Evolutionary conservation across 306 rosid genomes (phyloP), one percentile per base, ranked within the genome.

Genomic region (Castanospermum australe): DNA sequence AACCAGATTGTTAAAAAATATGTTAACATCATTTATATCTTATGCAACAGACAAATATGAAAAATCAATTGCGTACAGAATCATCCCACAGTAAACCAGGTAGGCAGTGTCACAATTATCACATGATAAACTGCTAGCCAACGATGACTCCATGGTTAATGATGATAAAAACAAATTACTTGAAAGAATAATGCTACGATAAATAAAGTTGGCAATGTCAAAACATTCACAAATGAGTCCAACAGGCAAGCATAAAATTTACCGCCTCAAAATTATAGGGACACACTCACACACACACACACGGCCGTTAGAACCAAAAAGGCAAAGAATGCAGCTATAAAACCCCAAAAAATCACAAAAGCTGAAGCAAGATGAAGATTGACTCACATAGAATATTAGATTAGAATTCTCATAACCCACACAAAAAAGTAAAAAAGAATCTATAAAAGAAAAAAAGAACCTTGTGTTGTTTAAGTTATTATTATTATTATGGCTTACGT

Each of bases 1-100:
- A 65, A 73, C 25, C 61, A 83, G 56, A 60, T 51, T 18, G 47
- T 84, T 10, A 13, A 36, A 74, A 36, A 24, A 69, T 17, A 54
- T 52, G 71, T 47, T 24, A 14, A 47, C 57, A 35, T 20, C 71
- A 28, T 51, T 55, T 66, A 12, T 33, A 41, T 8, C 60, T 44
- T 44, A n/a, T 11, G 70, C 15, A 30, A 30, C 13, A 9, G 20
- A 11, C 35, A 44, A 66, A 51, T 2, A 50, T 2, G 18, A 71
- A 38, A 41, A 39, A 45, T 48, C 24, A 76, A 36, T 39, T 21
- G 22, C 55, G 38, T 30, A 38, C 33, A 63, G 52, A 83, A 63
- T 30, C 52, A 42, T 20, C 54, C 39, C 72, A 33, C 9, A 41
- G 4, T n/a, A 56, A 71, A 71, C 62, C 25, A 9, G 41, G 50